Conservation (phyloP, 164 flowering plant genomes). For the Hamamelis virginiana region DNA sequence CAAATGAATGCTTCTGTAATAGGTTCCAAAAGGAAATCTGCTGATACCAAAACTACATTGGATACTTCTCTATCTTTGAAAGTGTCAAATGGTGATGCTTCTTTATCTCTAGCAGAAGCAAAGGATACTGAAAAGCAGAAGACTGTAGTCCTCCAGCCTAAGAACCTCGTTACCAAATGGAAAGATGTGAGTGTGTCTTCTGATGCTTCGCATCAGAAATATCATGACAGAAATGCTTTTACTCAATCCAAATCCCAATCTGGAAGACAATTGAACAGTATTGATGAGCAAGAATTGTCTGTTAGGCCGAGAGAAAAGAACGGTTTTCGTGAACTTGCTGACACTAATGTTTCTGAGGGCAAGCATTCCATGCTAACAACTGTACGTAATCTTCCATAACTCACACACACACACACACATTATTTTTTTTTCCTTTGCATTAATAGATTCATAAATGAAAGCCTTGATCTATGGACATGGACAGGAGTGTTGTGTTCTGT, state of each 20-base stretch:
- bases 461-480: background rate
- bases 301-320: conserved; percentile 49
- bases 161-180: conserved; percentile 33
- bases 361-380: conserved; percentile 34
- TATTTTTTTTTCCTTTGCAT: too few species aligned
- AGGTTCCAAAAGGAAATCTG: conserved; percentile 45
- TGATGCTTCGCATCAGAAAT: conserved; percentile 36
- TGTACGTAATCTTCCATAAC: conserved; percentile 30
- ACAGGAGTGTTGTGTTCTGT: background rate
- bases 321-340: conserved; percentile 46
- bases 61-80: conserved; percentile 39
- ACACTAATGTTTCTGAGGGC: conserved; percentile 38
- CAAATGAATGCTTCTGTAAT: conserved; percentile 30
- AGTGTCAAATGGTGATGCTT: conserved; percentile 36
- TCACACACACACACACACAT: background rate
- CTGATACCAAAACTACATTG: conserved; percentile 31
- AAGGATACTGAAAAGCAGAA: conserved; percentile 51
- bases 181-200: conserved; percentile 41
- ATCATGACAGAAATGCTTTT: conserved; percentile 37
- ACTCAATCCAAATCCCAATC: conserved; percentile 36
- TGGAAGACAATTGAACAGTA: conserved; percentile 29
- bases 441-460: background rate
- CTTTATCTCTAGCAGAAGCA: conserved; percentile 28
- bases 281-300: conserved; percentile 32
- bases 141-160: conserved; percentile 32